Conservation (phyloP, 768 basidiomycete genomes). For the Boletellus ananas region DNA sequence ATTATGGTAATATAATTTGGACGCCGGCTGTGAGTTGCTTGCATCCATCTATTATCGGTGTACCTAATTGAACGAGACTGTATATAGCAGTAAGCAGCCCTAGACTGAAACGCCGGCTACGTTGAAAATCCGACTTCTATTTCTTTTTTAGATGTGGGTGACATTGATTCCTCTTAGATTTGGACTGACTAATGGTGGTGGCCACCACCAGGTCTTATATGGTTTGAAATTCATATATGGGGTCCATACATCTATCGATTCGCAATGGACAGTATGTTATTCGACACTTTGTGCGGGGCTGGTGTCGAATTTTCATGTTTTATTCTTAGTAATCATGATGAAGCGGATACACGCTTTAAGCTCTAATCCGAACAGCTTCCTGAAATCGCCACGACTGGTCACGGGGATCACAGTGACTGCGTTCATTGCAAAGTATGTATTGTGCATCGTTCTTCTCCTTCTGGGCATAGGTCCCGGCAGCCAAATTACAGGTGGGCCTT, state of each 20-base stretch:
- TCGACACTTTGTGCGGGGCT: neutral
- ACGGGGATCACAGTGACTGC: neutral
- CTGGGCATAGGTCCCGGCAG: constrained; percentile 10
- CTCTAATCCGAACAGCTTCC: neutral
- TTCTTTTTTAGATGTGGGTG: constrained; percentile 9
- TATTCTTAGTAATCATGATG: constrained; percentile 16
- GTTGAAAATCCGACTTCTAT: neutral
- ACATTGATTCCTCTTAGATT: neutral
- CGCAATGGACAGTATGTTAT: constrained; percentile 14
- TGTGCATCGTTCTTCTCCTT: constrained; percentile 4
- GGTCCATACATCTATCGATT: constrained; percentile 10
- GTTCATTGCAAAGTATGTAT: constrained; percentile 5
- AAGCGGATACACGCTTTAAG: constrained; percentile 17
- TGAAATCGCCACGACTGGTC: constrained; percentile 6
- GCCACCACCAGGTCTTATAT: constrained; percentile 10
- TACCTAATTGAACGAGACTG: neutral
- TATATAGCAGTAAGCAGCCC: constrained; percentile 10
- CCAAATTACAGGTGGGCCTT: constrained; percentile 3
- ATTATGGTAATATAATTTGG: constrained; percentile 6
- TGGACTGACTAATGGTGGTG: neutral
- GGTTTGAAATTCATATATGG: constrained; percentile 16
- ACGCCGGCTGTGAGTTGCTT: constrained; percentile 5
- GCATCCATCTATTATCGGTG: no score
- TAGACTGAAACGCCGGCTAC: neutral
- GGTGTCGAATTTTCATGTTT: neutral